Evolutionary conservation across 1,284 basidiomycete species (phyloP).

Genomic region (Butyriboletus regius): DNA sequence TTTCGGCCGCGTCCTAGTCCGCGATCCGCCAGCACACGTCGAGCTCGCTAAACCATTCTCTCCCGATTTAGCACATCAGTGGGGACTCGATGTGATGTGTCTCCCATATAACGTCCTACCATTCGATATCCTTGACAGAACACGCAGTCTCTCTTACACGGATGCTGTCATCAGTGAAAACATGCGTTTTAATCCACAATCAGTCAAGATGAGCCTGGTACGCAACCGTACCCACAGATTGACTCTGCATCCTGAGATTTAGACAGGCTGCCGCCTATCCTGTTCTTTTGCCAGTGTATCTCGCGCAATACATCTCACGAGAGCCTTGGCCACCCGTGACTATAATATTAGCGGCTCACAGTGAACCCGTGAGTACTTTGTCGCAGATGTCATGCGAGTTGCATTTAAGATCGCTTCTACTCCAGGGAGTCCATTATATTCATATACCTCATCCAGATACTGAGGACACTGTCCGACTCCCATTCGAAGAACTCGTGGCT

Average conservation of each 20-base stretch:
- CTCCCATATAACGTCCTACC: slow-evolving; percentile 33
- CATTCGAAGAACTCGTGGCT: slow-evolving; percentile 25
- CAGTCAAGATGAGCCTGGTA: slow-evolving; percentile 32
- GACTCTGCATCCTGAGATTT: slow-evolving; percentile 4
- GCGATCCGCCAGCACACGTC: slow-evolving; percentile 11
- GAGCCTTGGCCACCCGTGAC: slow-evolving; percentile 31
- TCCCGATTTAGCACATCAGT: slow-evolving; percentile 28
- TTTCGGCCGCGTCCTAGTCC: slow-evolving; percentile 30
- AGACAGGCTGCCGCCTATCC: slow-evolving; percentile 38
- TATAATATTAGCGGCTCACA: slow-evolving; percentile 32
- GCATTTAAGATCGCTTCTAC: not conserved
- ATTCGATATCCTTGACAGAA: slow-evolving; percentile 26
- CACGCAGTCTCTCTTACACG: slow-evolving; percentile 19
- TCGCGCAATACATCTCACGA: slow-evolving; percentile 30
- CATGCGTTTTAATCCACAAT: slow-evolving; percentile 31
- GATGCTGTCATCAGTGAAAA: slow-evolving; percentile 25
- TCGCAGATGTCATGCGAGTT: not conserved
- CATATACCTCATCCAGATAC: slow-evolving; percentile 24
- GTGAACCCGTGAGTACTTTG: slow-evolving; percentile 23
- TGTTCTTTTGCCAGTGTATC: slow-evolving; percentile 39
- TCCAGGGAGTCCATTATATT: slow-evolving; percentile 27
- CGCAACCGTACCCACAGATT: slow-evolving; percentile 4
- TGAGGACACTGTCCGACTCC: slow-evolving; percentile 17
- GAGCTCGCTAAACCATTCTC: slow-evolving; percentile 31
- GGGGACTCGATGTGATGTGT: slow-evolving; percentile 33